phyloP scores from a whole-genome alignment of 2,329 filamentous ascomycete species.

The Cladophialophora immunda region DNA sequence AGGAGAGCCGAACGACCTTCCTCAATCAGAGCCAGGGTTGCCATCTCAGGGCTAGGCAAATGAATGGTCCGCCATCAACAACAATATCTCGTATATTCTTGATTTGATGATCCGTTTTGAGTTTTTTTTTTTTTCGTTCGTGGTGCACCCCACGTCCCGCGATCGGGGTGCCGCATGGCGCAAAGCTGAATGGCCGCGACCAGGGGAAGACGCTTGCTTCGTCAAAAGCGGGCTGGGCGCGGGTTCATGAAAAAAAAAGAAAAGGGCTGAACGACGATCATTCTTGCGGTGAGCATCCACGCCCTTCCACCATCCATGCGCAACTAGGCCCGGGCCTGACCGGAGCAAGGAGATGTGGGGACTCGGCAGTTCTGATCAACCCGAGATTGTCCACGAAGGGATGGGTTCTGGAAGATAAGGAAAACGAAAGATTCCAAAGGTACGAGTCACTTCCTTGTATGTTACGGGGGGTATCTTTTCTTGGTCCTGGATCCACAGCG shows the following conservation, averaged over 20 bases:
- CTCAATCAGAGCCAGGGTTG: not conserved
- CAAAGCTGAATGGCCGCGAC: not conserved
- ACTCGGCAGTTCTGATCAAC: not conserved
- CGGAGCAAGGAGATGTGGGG: not conserved
- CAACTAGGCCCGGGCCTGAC: conserved; percentile 3
- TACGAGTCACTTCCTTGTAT: too few species aligned
- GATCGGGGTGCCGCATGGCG: not conserved
- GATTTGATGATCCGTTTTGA: too few species aligned
- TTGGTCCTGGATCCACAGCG: not conserved
- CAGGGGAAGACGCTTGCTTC: not conserved
- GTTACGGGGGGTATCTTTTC: not conserved
- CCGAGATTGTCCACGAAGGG: not conserved
- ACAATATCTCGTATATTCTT: too few species aligned
- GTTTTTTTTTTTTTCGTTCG: too few species aligned
- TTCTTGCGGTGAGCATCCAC: conserved; percentile 1
- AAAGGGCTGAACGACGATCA: not conserved
- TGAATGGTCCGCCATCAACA: too few species aligned
- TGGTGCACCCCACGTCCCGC: too few species aligned
- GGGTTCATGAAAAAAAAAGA: too few species aligned
- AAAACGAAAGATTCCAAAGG: not conserved
- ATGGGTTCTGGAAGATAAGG: not conserved
- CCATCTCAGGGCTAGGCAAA: not conserved
- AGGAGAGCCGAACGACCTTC: not conserved
- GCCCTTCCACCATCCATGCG: not conserved
- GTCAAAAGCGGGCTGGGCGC: not conserved